phyloP scores from a whole-genome alignment of 768 basidiomycete species.

The Russula sp. region DNA sequence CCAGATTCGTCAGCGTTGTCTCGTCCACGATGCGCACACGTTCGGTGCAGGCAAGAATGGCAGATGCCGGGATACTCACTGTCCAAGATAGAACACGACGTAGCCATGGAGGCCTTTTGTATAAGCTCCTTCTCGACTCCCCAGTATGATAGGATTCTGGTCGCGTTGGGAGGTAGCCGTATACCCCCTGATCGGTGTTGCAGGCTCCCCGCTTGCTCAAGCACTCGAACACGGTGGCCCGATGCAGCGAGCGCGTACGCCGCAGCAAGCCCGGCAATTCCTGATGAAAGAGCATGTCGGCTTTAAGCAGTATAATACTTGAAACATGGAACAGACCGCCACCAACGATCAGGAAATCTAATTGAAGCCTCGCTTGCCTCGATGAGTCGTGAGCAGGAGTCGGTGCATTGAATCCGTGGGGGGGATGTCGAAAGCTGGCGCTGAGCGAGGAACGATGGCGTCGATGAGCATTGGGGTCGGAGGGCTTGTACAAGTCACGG shows the following conservation, averaged over 20 bases:
- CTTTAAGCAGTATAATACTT: background rate
- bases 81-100: slow-evolving; percentile 14
- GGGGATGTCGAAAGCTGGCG: background rate
- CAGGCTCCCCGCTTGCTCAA: slow-evolving; percentile 9
- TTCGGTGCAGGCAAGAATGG: too few relatives aligned
- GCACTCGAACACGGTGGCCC: slow-evolving; percentile 21
- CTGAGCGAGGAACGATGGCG: background rate
- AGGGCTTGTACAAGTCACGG: background rate
- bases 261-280: slow-evolving; percentile 22
- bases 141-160: slow-evolving; percentile 21
- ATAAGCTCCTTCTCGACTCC: slow-evolving; percentile 21
- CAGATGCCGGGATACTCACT: slow-evolving; percentile 14
- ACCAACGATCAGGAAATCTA: slow-evolving; percentile 24
- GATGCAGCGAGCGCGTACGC: slow-evolving; percentile 22
- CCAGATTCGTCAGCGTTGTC: background rate
- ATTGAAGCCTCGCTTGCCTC: slow-evolving; percentile 11
- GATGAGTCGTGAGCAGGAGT: background rate
- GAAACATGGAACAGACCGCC: slow-evolving; percentile 14
- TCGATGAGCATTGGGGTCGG: background rate
- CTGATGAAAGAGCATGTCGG: slow-evolving; percentile 3
- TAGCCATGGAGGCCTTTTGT: slow-evolving; percentile 1
- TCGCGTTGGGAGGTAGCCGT: slow-evolving; percentile 20
- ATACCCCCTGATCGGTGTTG: slow-evolving; percentile 13
- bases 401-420: background rate
- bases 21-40: background rate